Evolutionary conservation across 805 yeast genomes (phyloP).

Genomic region (Pichia deserticola): DNA sequence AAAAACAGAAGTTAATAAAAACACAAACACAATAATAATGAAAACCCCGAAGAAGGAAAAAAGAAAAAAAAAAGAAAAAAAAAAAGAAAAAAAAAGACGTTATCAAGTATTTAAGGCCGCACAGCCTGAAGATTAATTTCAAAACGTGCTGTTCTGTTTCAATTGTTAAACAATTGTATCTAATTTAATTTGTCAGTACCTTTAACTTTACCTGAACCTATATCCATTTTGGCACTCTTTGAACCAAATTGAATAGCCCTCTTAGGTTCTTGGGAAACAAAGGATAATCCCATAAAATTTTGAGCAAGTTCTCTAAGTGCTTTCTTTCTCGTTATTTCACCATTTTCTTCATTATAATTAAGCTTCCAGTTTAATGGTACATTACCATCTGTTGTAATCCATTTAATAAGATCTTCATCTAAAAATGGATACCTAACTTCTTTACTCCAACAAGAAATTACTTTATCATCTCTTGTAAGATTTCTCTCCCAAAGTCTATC

Average conservation of each 20-base stretch:
- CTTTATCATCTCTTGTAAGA: constrained; percentile 88
- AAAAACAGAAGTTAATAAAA: no score
- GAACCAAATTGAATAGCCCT: constrained; percentile 98
- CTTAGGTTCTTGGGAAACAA: constrained; percentile 69
- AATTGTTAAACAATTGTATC: neutral
- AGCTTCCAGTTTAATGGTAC: constrained; percentile 44
- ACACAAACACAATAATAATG: no score
- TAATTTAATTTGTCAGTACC: constrained; percentile 52
- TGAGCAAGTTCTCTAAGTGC: constrained; percentile 58
- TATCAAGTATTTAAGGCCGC: no score
- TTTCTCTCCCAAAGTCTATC: constrained; percentile 70
- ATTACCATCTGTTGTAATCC: constrained; percentile 29
- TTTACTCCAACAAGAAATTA: constrained; percentile 76
- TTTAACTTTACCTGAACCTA: constrained; percentile 64
- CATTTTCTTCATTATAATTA: constrained; percentile 29
- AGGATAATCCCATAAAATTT: constrained; percentile 25
- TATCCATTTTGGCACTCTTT: constrained; percentile 86
- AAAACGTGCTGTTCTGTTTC: no score
- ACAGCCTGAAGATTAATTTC: no score
- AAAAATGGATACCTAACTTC: constrained; percentile 86
- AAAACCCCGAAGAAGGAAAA: no score
- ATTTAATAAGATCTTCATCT: constrained; percentile 51
- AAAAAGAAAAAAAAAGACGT: no score
- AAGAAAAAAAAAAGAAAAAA: no score
- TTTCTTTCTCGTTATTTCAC: constrained; percentile 38